These are phyloP conservation scores for Coleophoma cylindrospora DNA, from an alignment of 2,329 filamentous ascomycete species.

Conservation along the genomic window DNA sequence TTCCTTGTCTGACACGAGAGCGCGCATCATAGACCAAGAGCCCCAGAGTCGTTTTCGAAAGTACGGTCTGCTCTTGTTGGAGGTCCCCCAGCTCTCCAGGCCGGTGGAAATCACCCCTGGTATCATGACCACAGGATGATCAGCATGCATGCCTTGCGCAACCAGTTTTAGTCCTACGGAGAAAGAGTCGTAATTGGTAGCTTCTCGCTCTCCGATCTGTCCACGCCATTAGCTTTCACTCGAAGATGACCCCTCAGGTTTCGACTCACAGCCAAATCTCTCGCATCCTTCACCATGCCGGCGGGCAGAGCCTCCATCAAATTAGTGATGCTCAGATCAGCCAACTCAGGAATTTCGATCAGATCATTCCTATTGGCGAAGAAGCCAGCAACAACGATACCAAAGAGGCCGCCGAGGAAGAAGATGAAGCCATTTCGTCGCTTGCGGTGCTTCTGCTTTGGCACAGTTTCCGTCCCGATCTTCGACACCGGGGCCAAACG, in stretches of 20 bases:
- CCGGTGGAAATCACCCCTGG: constrained; percentile 97
- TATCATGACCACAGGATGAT: constrained; percentile 93
- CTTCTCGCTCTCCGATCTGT: constrained; percentile 78
- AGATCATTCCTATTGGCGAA: constrained; percentile 88
- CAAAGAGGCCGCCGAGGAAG: constrained; percentile 81
- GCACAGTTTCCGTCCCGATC: constrained; percentile 24
- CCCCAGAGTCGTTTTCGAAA: constrained; percentile 95
- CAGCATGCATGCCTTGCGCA: constrained; percentile 72
- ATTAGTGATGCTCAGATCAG: constrained; percentile 76
- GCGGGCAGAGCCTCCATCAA: constrained; percentile 85
- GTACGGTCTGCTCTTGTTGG: constrained; percentile 78
- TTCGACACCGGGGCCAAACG: constrained; percentile 46
- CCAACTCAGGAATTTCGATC: constrained; percentile 69
- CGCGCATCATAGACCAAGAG: constrained; percentile 98
- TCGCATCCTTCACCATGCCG: constrained; percentile 78
- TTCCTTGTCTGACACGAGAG: constrained; percentile 87
- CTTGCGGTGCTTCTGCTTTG: constrained; percentile 51
- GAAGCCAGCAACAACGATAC: constrained; percentile 81
- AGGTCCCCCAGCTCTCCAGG: constrained; percentile 93
- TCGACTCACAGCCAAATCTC: constrained; percentile 69
- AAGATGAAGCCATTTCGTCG: constrained; percentile 80
- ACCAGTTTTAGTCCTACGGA: constrained; percentile 80
- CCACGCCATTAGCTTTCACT: constrained; percentile 3
- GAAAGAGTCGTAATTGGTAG: constrained; percentile 90
- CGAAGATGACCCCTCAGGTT: constrained; percentile 8